Conservation (phyloP, 495 filamentous ascomycete genomes). For the Penicillium longicatenatum region DNA sequence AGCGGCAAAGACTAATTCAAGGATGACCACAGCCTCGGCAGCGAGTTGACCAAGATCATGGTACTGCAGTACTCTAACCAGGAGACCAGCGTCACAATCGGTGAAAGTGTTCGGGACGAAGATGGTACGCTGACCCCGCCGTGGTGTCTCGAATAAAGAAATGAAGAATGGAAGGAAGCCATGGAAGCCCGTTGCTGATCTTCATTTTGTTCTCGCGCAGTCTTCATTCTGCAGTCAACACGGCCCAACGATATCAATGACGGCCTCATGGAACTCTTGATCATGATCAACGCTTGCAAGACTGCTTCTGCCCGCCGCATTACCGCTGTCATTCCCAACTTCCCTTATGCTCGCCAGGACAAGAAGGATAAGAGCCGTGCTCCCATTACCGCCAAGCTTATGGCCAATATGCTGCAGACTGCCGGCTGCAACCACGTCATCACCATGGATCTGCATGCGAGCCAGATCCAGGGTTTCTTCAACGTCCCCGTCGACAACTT, state of each 20-base stretch:
- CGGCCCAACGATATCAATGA: conserved; percentile 97
- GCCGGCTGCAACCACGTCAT: conserved; percentile 87
- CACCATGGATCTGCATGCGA: conserved; percentile 77
- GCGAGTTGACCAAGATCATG: conserved; percentile 90
- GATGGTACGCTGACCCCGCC: conserved; percentile 60
- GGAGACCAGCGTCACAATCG: conserved; percentile 95
- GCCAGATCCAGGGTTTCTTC: conserved; percentile 84
- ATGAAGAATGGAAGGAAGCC: conserved; percentile 3
- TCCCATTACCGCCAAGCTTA: conserved; percentile 82
- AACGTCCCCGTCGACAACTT: conserved; percentile 97
- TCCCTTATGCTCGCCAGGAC: conserved; percentile 98
- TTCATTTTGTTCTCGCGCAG: conserved; percentile 45
- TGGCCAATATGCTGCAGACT: conserved; percentile 97
- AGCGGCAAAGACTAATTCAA: conserved; percentile 8
- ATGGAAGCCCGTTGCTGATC: conserved; percentile 15
- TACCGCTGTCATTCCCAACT: conserved; percentile 92
- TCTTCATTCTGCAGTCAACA: conserved; percentile 96
- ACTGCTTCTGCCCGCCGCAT: conserved; percentile 93
- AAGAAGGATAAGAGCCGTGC: conserved; percentile 98
- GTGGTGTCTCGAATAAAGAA: background rate
- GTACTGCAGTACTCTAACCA: conserved; percentile 97
- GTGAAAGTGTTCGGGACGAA: conserved; percentile 95
- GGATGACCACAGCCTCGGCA: conserved; percentile 67
- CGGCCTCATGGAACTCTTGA: conserved; percentile 96
- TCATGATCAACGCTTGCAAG: conserved; percentile 99